Percentiles rank a stretch among this genome's conserved stretches.
phyloP scores from a whole-genome alignment of 1,139 yeast species.

The Yamadazyma atmosphaerica region DNA sequence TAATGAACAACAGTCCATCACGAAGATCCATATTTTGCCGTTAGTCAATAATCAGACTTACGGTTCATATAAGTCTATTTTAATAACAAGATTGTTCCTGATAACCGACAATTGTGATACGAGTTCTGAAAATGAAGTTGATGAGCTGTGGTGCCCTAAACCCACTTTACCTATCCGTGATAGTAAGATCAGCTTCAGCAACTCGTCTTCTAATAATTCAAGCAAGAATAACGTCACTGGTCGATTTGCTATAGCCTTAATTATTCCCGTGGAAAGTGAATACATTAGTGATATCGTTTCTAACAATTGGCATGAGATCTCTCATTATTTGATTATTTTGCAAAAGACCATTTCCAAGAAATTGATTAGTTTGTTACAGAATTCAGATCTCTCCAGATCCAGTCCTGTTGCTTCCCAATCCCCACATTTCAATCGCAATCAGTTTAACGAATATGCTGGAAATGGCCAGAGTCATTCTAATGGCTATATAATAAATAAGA shows the following conservation, averaged over 20 bases:
- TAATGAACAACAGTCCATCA: slow-evolving; percentile 44
- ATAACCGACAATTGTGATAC: slow-evolving; percentile 30
- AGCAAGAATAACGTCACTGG: slow-evolving; percentile 27
- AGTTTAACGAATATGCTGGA: too few relatives aligned
- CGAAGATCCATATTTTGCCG: slow-evolving; percentile 52
- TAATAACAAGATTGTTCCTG: slow-evolving; percentile 49
- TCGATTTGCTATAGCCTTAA: slow-evolving; percentile 49
- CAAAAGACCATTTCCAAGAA: slow-evolving; percentile 41
- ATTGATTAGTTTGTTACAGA: slow-evolving; percentile 26
- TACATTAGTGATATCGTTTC: slow-evolving; percentile 42
- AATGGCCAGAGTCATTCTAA: neutral
- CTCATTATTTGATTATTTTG: slow-evolving; percentile 38
- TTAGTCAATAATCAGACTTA: slow-evolving; percentile 31
- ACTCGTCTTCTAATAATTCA: slow-evolving; percentile 5
- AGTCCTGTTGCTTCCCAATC: slow-evolving; percentile 4
- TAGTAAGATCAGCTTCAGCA: slow-evolving; percentile 15
- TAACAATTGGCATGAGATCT: slow-evolving; percentile 51
- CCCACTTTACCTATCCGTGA: slow-evolving; percentile 33
- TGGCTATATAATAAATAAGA: slow-evolving; percentile 30
- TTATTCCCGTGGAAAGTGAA: slow-evolving; percentile 44
- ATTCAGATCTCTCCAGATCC: neutral
- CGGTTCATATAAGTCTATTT: slow-evolving; percentile 35
- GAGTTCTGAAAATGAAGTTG: slow-evolving; percentile 5
- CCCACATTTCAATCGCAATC: neutral
- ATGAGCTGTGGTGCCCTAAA: slow-evolving; percentile 31